phyloP scores from a whole-genome alignment of 1,139 yeast genomes.

The Debaryomyces nepalensis region DNA sequence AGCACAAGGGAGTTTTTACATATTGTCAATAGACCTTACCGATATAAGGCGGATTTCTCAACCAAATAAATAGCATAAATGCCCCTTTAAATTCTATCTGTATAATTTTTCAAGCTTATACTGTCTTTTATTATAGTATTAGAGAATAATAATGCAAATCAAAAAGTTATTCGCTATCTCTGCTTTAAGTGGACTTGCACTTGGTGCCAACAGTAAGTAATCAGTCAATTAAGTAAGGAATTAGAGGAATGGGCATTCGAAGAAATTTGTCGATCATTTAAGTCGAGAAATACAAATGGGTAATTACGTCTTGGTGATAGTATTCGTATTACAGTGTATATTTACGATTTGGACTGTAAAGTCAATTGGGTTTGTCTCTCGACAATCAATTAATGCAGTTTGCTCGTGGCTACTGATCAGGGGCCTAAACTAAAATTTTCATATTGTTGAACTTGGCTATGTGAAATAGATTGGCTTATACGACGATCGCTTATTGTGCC shows the following conservation, averaged over 20 bases:
- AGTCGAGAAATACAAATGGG: too few relatives aligned
- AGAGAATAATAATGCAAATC: constrained; percentile 47
- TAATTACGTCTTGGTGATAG: too few relatives aligned
- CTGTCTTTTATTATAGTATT: constrained; percentile 1
- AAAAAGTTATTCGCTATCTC: constrained; percentile 50
- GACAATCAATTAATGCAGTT: neutral
- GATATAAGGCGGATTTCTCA: constrained; percentile 10
- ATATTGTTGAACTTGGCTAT: neutral
- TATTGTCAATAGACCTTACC: neutral
- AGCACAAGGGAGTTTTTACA: constrained; percentile 3
- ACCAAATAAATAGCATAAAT: constrained; percentile 9
- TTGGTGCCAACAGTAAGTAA: constrained; percentile 57
- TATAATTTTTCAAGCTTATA: neutral
- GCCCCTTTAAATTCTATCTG: constrained; percentile 4
- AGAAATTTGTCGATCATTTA: neutral
- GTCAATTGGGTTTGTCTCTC: too few relatives aligned
- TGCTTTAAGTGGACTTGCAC: constrained; percentile 51
- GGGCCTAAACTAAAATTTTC: neutral
- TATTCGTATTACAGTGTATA: too few relatives aligned
- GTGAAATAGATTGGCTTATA: too few relatives aligned
- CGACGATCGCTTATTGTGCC: neutral
- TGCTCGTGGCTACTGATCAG: neutral
- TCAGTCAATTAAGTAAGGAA: constrained; percentile 1
- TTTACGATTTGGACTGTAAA: too few relatives aligned
- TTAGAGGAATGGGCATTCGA: neutral